Evolutionary conservation across 257 asterid species (phyloP), one percentile per base, ranked within the genome.

Genomic region (Cordia subcordata): DNA sequence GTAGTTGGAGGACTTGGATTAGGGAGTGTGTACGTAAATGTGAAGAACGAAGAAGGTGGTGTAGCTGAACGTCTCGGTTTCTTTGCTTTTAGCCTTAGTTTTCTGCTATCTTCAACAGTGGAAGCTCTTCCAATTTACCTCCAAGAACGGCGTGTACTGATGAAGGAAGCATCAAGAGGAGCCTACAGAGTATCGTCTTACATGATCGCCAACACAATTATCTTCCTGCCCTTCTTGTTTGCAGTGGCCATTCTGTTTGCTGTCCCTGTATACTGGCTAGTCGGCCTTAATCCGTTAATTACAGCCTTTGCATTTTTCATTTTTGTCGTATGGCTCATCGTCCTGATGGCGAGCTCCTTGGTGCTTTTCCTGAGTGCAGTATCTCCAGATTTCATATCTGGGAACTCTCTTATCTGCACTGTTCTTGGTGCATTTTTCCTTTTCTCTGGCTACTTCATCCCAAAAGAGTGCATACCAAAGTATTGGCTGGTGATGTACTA

Each of bases 61-160:
- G 82, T 86, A 19, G 75, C 89, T 8, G 95, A 86, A 71, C 50
- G 94, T 37, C 77, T 89, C 66, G 97, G 97, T 54, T 79, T 89
- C 8, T 89, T 86, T 23, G 97, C 97, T 0, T 89, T 89, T 40
- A 86, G 92, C 23, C 90, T 89, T 8, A 86, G 95, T 56, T 89
- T 89, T 62, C 94, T 89, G 45, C 97, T 89, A 17, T 89, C 97
- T 10, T 89, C 97, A 0, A 89, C 97, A 3, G 94, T 89, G 10
- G 95, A 89, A 82, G 95, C 95, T 49, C 84, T 89, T 46, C 95
- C 94, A 4, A 89, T 89, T 52, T 89, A 86, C 71, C 97, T 89
- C 47, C 94, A 89, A 69, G 95, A 89, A 70, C 67, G 91, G 5
- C 80, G 77, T 0, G 97, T 89, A 10, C 55, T 89, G 49, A 82